phyloP scores from a whole-genome alignment of 495 filamentous ascomycete species.

The Choiromyces venosus region DNA sequence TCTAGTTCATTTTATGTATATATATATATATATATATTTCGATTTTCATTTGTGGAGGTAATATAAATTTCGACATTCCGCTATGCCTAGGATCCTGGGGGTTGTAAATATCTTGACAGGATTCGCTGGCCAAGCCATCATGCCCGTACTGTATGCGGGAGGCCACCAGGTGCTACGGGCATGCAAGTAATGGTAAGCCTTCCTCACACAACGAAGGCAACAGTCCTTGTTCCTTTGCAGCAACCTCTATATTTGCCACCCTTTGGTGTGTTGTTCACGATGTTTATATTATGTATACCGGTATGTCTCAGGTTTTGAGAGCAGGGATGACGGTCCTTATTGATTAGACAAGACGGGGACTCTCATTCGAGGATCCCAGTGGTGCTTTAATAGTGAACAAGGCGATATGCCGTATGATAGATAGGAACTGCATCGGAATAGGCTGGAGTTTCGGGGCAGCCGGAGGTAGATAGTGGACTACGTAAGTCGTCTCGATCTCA shows the following conservation, averaged over 20 bases:
- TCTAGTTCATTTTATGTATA: not conserved
- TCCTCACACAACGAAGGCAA: slow-evolving; percentile 1
- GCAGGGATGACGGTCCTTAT: not conserved
- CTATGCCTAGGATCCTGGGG: not conserved
- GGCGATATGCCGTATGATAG: not conserved
- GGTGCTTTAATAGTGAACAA: not conserved
- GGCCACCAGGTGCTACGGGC: not conserved
- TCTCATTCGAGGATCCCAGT: not conserved
- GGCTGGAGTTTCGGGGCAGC: not conserved
- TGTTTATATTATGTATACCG: not conserved
- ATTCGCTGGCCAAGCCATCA: not conserved
- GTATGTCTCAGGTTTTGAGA: not conserved
- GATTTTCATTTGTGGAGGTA: not conserved
- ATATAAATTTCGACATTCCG: not conserved
- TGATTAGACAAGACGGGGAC: not conserved
- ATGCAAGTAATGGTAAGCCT: slow-evolving; percentile 3
- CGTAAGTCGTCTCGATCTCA: not conserved
- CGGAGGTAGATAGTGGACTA: not conserved
- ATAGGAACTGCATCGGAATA: not conserved
- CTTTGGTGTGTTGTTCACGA: not conserved
- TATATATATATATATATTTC: slow-evolving; percentile 5
- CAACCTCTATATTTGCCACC: not conserved
- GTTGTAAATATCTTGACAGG: not conserved
- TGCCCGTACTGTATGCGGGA: not conserved
- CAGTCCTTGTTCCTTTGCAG: not conserved